Conservation (phyloP, 1,284 basidiomycete species). For the Tilletia indica region DNA sequence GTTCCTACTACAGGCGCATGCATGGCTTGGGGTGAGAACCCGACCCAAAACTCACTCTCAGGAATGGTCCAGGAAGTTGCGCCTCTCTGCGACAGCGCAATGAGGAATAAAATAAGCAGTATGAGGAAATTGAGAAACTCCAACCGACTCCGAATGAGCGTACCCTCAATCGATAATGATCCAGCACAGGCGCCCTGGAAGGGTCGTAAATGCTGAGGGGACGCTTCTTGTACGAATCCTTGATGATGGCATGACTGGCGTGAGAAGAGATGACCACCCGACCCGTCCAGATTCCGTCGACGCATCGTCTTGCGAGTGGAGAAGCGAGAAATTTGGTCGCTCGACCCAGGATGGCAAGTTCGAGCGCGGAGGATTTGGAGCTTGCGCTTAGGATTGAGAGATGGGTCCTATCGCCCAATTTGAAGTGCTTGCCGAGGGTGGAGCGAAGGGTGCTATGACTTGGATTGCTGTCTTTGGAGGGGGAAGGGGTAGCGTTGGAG, state of each 20-base stretch:
- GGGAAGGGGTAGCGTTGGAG: too few species aligned
- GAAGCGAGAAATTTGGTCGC: constrained; percentile 49
- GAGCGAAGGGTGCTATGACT: not conserved
- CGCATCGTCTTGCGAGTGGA: constrained; percentile 46
- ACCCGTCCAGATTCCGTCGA: constrained; percentile 48
- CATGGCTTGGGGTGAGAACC: not conserved
- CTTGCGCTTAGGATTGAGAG: not conserved
- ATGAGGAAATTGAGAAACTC: constrained; percentile 74
- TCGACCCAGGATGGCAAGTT: constrained; percentile 45
- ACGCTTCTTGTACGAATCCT: constrained; percentile 83
- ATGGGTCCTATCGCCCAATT: too few species aligned
- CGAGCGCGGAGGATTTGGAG: constrained; percentile 37
- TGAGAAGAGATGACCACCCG: constrained; percentile 40
- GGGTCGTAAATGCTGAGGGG: constrained; percentile 93
- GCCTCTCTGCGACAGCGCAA: constrained; percentile 48
- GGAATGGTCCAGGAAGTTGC: constrained; percentile 35
- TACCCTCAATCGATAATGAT: constrained; percentile 92
- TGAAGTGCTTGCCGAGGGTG: not conserved
- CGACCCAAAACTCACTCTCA: constrained; percentile 19
- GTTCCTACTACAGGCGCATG: too few species aligned
- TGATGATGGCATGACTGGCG: constrained; percentile 42
- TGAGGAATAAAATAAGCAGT: constrained; percentile 46
- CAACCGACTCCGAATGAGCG: constrained; percentile 79
- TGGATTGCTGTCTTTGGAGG: not conserved
- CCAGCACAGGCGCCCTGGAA: constrained; percentile 81